Evolutionary conservation across 2,329 filamentous ascomycete genomes (phyloP).

Genomic region (Botrytis fragariae): DNA sequence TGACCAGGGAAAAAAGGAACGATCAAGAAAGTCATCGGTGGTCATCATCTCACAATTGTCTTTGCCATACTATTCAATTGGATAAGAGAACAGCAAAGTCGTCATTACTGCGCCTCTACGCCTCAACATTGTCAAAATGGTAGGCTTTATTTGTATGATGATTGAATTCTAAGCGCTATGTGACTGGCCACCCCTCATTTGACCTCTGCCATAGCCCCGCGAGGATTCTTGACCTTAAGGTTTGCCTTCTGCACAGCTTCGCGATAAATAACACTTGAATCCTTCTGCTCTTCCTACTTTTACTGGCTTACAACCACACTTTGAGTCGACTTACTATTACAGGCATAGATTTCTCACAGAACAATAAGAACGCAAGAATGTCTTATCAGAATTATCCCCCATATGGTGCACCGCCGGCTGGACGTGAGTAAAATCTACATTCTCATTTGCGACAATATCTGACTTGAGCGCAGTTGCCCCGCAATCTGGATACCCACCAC

Average conservation of each 20-base stretch:
- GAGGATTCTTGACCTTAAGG: neutral
- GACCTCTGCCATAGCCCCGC: neutral
- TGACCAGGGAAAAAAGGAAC: neutral
- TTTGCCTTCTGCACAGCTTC: slow-evolving; percentile 5
- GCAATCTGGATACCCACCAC: slow-evolving; percentile 19
- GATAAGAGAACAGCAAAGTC: neutral
- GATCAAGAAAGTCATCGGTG: neutral
- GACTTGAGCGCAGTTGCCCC: slow-evolving; percentile 22
- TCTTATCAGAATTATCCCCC: slow-evolving; percentile 19
- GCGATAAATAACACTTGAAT: neutral
- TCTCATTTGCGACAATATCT: slow-evolving; percentile 22
- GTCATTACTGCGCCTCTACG: slow-evolving; percentile 12
- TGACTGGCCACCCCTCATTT: slow-evolving; percentile 11
- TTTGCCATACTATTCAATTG: neutral
- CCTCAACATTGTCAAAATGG: neutral
- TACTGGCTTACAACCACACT: neutral
- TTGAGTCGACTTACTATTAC: neutral
- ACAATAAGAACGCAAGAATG: neutral
- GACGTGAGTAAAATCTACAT: slow-evolving; percentile 23
- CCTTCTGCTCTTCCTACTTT: slow-evolving; percentile 4
- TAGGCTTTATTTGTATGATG: neutral
- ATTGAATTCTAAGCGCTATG: neutral
- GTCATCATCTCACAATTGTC: neutral
- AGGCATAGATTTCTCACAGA: neutral
- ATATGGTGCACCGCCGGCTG: slow-evolving; percentile 26